These are phyloP conservation scores for Effrenium voratum DNA, from an alignment of 73 alveolate species.

Conservation along the genomic window DNA sequence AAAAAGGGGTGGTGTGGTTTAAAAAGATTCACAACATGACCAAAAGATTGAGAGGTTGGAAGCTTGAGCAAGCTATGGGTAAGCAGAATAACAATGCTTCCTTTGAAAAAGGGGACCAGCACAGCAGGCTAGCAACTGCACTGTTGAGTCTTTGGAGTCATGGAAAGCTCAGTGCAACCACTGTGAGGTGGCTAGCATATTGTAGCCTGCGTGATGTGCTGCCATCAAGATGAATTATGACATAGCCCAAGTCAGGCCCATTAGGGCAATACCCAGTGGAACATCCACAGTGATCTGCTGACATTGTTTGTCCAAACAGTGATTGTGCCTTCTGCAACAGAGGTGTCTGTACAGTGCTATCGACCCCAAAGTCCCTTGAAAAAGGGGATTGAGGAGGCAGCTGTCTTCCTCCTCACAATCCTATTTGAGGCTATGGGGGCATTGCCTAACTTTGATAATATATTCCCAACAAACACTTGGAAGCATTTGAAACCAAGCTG, in stretches of 20 bases:
- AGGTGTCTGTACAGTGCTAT: neutral
- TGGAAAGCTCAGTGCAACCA: neutral
- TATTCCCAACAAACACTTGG: neutral
- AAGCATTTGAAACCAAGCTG: neutral
- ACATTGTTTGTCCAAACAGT: neutral
- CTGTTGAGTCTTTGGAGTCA: neutral
- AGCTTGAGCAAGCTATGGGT: no score
- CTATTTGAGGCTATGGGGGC: neutral
- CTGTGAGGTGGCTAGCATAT: neutral
- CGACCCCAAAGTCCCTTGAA: neutral
- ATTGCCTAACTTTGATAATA: neutral
- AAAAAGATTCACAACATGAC: no score
- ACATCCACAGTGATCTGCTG: neutral
- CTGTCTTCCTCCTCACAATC: constrained; percentile 9
- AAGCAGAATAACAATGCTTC: no score
- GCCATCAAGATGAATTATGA: neutral
- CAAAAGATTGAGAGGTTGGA: neutral
- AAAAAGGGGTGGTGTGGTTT: neutral
- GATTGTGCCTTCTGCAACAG: neutral
- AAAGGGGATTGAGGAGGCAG: neutral
- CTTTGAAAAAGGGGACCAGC: constrained; percentile 11
- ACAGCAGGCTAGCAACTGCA: neutral
- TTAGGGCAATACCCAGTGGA: neutral
- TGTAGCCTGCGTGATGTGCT: neutral
- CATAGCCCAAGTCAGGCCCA: neutral